Evolutionary conservation across 139 green algal genomes (phyloP).

Genomic region (Microglena sp.): DNA sequence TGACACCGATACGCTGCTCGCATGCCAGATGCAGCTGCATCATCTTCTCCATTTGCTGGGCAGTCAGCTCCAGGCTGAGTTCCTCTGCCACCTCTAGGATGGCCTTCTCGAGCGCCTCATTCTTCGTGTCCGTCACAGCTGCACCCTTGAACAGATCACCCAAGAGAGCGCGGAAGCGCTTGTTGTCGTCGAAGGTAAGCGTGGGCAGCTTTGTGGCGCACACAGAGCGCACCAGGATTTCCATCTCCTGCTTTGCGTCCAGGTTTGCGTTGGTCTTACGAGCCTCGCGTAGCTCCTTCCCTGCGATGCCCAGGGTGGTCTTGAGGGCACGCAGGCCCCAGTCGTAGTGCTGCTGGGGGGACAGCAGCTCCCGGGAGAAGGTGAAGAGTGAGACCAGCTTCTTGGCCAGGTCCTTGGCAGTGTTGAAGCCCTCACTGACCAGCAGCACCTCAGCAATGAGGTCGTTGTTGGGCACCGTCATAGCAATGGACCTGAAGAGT

Average conservation of each 20-base stretch:
- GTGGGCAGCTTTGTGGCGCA: constrained; percentile 65
- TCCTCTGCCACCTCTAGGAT: constrained; percentile 27
- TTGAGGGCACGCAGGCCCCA: constrained; percentile 56
- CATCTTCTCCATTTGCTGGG: constrained; percentile 53
- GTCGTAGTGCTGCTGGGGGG: constrained; percentile 71
- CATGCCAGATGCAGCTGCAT: constrained; percentile 68
- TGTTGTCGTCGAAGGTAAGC: constrained; percentile 57
- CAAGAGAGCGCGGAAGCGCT: constrained; percentile 29
- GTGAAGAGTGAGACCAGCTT: constrained; percentile 59
- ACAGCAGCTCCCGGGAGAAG: constrained; percentile 54
- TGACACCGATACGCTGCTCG: constrained; percentile 75
- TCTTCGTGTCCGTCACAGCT: constrained; percentile 24
- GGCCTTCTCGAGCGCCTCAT: constrained; percentile 33
- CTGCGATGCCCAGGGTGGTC: constrained; percentile 47
- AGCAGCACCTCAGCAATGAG: constrained; percentile 69
- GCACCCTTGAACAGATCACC: constrained; percentile 40
- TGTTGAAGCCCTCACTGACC: constrained; percentile 58
- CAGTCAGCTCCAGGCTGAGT: constrained; percentile 30
- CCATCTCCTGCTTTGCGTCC: constrained; percentile 27
- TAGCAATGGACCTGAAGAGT: constrained; percentile 73
- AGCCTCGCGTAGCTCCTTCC: constrained; percentile 44
- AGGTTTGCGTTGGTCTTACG: neutral
- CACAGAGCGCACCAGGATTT: constrained; percentile 58
- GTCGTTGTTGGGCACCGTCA: constrained; percentile 68
- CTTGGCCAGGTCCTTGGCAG: constrained; percentile 39